Base-by-base conservation (phyloP, 148 eudicot species). In the Cornus suecica region DNA sequence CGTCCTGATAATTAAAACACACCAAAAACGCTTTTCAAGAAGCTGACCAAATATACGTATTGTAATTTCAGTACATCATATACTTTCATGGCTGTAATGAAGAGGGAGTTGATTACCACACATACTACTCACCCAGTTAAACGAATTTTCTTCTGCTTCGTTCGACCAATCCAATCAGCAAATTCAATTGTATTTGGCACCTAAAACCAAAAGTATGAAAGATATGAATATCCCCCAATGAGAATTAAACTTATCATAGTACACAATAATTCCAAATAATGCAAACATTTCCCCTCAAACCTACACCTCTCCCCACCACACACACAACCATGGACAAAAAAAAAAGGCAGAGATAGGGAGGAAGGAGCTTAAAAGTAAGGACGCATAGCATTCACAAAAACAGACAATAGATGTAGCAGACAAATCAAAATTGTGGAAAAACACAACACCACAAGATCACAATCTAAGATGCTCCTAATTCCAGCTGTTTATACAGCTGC, bases 121-220 rank as follows among this genome's bases (percentile, higher is more conserved):
- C 54, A 42, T 63, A 73, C 70, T 64, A 84, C 95, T 84, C 79
- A 92, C 97, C 97, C 97, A 10, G 97, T 91, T 51, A 95, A 90
- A 66, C 93, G 92, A 77, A 95, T 95, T 73, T 85, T 84, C 86
- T 92, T 95, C 86, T 91, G 92, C 79, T 95, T 95, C 68, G 97
- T 95, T 76, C 97, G 85, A 77, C 97, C 97, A 76, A 92, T 92
- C 99, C 99, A 95, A 75, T 92, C 99, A 86, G 97, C 99, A 91
- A 92, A 95, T 79, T 95, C 97, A 60, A 89, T 81, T 74, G 97
- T 92, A 77, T 92, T 95, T 72, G 99, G 99, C 64, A 95, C 99
- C 97, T 92, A 78, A n/a, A 84, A 73, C 62, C 65, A 14, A 28
- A 71, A 5, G 16, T 28, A 28, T 10, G 32, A 70, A 26, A 70